Evolutionary conservation across 495 filamentous ascomycete species (phyloP).

Genomic region (Lichenothelia convexa): DNA sequence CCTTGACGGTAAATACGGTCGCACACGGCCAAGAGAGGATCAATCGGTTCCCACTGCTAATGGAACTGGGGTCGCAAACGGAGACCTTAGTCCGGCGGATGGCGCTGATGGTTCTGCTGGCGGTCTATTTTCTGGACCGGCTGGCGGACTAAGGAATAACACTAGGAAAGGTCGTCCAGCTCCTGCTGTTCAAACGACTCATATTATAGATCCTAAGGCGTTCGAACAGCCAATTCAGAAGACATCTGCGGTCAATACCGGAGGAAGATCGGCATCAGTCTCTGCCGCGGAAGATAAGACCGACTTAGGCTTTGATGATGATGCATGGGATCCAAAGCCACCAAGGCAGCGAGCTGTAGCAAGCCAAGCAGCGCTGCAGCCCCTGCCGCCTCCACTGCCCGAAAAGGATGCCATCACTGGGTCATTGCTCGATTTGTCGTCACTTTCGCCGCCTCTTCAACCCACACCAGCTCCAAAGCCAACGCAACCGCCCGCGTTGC

Average conservation of each 20-base stretch:
- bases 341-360: conserved; percentile 40
- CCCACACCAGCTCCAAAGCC: conserved; percentile 39
- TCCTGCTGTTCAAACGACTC: conserved; percentile 64
- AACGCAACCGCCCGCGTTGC: conserved; percentile 3
- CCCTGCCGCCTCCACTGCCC: conserved; percentile 25
- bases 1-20: conserved; percentile 63
- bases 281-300: conserved; percentile 25
- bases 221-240: conserved; percentile 47
- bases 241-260: conserved; percentile 25
- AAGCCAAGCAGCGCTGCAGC: conserved; percentile 21
- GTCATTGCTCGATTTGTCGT: conserved; percentile 59
- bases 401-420: conserved; percentile 46
- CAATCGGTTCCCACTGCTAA: conserved; percentile 44
- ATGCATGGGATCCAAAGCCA: conserved; percentile 96
- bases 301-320: conserved; percentile 69
- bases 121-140: conserved; percentile 80
- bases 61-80: conserved; percentile 32
- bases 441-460: conserved; percentile 57
- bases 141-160: conserved; percentile 77
- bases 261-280: conserved; percentile 32
- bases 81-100: conserved; percentile 20
- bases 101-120: conserved; percentile 29
- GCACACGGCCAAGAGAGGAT: conserved; percentile 37
- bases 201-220: conserved; percentile 71
- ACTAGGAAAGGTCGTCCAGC: conserved; percentile 84